Base-by-base conservation (phyloP, 495 filamentous ascomycete species). In the Lichenothelia convexa region DNA sequence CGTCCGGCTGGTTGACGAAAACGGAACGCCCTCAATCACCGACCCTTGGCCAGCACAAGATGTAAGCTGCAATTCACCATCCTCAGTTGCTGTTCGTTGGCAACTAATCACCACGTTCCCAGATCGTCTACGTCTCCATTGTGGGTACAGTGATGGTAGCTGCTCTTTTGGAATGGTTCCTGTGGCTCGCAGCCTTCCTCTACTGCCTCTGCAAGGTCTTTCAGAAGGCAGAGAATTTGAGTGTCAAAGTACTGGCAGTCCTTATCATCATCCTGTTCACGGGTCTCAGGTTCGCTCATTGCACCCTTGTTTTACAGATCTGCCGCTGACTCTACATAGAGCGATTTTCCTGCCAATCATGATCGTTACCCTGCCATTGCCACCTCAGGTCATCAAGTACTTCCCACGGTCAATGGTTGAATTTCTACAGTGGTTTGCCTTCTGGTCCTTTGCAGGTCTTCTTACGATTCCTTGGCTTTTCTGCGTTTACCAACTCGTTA, bases 401-500 rank as follows among this genome's bases (percentile, higher is more conserved):
- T 85, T 86, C 55, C 87, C 89, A 1, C 18, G 46, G 4, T 18
- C 42, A 2, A 65, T 89, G 61, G 75, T 85, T 26, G 51, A 43
- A 15, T 62, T 78, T 32, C 66, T 95, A 13, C 89, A 94, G 51
- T 91, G 83, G 83, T 94, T 94, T 45, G 87, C 85, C 3, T 94
- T 97, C 50, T 93, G 80, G 73, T 69, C 80, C n/a, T 97, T 97
- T 47, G 74, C 87, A 0, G 72, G 65, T 34, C 68, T 95, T 9
- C 58, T 97, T 21, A 79, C 76, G 1, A 64, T 93, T 5, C 89
- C 89, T 2, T 95, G 86, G 85, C 66, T 93, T 3, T 80, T 93
- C 47, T 94, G 87, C 54, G 68, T 94, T 30, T 92, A 89, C 50
- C 73, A 85, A 44, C 70, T 93, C 11, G 75, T 93, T 33, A 93